Evolutionary conservation across 352 stramenopile genomes (phyloP), one percentile per base, ranked within the genome.

Genomic region (Phytophthora syringae): DNA sequence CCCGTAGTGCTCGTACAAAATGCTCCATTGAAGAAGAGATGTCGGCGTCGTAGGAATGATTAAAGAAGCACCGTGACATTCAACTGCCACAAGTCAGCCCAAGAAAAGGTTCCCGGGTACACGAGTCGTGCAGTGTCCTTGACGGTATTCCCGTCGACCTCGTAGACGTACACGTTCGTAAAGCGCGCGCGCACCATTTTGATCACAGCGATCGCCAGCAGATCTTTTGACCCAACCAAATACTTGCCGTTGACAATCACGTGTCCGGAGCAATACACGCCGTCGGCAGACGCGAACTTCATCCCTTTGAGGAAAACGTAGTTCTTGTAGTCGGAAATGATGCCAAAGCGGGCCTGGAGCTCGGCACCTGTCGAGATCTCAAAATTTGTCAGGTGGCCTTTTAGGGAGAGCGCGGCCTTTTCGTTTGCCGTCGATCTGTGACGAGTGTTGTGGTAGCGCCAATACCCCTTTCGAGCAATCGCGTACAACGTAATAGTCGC

Each of bases 281-380:
- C 74, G 9, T 77, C 72, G 2, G 58, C 60, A 11, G 62, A 74
- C 18, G 71, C 71, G 42, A 74, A 80, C 49, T 80, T 78, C 48
- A 80, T 63, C 3, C 74, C 74, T 54, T 76, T 76, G 52, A 78
- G 73, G 59, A 66, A 73, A n/a, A n/a, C n/a, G n/a, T n/a, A n/a
- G n/a, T n/a, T n/a, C n/a, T n/a, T n/a, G n/a, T n/a, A n/a, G n/a
- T 75, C 58, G 0, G 57, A 84, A 15, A 84, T 55, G 30, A 84
- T 34, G 9, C 72, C 75, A 20, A 79, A 64, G 10, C 67, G 58
- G 13, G 60, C 48, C 37, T 69, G 67, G 24, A 76, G 54, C 62
- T 64, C 57, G 5, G 67, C 56, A 18, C 67, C 67, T 0, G 67
- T 76, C 4, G 67, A 65, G 32, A 76, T 39, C 57, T 76, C 67